phyloP scores from a whole-genome alignment of 306 rosid genomes.

The Luffa acutangula region DNA sequence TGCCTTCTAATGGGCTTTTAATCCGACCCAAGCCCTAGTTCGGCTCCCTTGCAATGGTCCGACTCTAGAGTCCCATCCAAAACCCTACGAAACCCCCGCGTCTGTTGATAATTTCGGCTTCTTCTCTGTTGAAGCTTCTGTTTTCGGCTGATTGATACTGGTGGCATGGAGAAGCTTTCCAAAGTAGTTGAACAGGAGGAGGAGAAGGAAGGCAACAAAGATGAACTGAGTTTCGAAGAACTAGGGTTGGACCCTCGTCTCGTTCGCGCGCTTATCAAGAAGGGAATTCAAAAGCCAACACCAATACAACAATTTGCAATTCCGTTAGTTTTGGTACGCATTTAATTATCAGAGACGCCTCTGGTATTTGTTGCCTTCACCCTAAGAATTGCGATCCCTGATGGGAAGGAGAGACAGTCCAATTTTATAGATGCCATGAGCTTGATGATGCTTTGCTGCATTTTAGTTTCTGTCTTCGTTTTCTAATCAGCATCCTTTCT shows the following conservation, averaged over 20 bases:
- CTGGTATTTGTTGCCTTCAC: neutral
- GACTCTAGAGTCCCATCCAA: neutral
- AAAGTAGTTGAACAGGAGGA: constrained; percentile 9
- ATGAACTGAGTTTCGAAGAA: constrained; percentile 44
- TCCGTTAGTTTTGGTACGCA: constrained; percentile 50
- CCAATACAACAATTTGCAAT: constrained; percentile 81
- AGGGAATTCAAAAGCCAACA: constrained; percentile 52
- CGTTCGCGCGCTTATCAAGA: constrained; percentile 42
- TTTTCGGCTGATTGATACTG: neutral
- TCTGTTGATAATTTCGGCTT: neutral
- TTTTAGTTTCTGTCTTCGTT: neutral
- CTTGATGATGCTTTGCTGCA: neutral
- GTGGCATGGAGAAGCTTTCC: neutral
- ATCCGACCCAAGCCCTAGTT: neutral
- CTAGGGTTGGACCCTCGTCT: constrained; percentile 60
- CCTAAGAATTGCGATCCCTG: neutral
- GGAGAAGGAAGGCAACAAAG: constrained; percentile 20
- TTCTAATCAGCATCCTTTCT: neutral
- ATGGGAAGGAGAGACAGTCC: neutral
- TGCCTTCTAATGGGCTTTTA: neutral
- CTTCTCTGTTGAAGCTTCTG: neutral
- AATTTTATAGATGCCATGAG: neutral
- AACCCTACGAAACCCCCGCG: neutral
- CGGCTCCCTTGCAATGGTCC: neutral
- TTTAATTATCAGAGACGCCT: neutral